Percentiles rank a stretch among this genome's conserved stretches.
These are phyloP conservation scores for Amanita pseudoporphyria DNA, from an alignment of 768 basidiomycete species.

Conservation along the genomic window DNA sequence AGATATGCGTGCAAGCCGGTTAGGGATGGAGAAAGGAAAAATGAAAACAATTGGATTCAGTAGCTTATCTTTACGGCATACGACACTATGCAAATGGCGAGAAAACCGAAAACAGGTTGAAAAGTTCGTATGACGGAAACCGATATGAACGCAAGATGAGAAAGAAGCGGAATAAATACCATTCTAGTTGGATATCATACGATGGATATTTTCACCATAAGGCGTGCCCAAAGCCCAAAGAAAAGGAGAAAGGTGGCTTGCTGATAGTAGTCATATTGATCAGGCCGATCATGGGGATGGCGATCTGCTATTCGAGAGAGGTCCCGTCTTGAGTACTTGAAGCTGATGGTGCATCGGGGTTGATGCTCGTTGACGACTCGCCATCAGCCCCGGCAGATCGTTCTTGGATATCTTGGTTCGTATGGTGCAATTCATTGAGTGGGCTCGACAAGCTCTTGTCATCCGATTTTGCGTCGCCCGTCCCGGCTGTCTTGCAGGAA, in stretches of 20 bases:
- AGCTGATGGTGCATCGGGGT: not conserved
- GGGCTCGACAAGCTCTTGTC: not conserved
- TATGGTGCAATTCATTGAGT: not conserved
- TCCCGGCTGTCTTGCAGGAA: not conserved
- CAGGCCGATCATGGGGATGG: not conserved
- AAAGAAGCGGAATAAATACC: constrained; percentile 7
- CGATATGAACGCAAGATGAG: not conserved
- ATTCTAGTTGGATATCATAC: constrained; percentile 3
- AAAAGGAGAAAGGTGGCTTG: not conserved
- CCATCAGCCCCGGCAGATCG: not conserved
- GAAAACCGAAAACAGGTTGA: not conserved
- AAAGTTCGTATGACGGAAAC: not conserved
- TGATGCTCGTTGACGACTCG: not conserved
- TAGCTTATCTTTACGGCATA: not conserved
- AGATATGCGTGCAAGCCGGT: not conserved
- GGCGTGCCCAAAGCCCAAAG: constrained; percentile 6
- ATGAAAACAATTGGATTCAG: constrained; percentile 1
- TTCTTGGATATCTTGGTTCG: not conserved
- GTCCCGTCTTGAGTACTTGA: not conserved
- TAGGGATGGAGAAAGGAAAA: not conserved
- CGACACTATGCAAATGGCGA: constrained; percentile 1
- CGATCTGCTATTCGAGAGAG: not conserved
- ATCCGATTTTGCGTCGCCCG: not conserved
- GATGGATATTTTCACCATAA: constrained; percentile 4
- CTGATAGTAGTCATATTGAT: not conserved